These are phyloP conservation scores for Xylaria longipes DNA, from an alignment of 495 filamentous ascomycete species.

Conservation along the genomic window DNA sequence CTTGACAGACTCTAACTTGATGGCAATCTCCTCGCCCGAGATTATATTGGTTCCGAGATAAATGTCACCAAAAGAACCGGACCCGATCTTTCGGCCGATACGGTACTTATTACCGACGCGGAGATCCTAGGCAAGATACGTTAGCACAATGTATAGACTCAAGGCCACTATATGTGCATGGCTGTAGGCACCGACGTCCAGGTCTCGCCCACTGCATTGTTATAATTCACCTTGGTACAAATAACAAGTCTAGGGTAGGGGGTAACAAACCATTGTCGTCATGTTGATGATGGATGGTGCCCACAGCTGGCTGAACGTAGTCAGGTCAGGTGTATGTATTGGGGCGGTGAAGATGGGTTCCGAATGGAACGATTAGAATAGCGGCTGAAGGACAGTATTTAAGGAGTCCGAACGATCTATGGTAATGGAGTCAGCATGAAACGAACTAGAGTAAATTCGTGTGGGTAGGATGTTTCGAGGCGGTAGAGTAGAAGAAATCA, in stretches of 20 bases:
- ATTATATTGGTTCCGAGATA: slow-evolving; percentile 99
- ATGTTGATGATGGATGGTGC: slow-evolving; percentile 41
- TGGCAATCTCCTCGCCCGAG: slow-evolving; percentile 99
- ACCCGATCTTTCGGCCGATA: slow-evolving; percentile 99
- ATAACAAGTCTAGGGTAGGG: slow-evolving; percentile 10
- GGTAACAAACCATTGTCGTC: slow-evolving; percentile 58
- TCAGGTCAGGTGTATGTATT: not conserved
- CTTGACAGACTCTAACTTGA: slow-evolving; percentile 99
- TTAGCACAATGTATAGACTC: slow-evolving; percentile 1
- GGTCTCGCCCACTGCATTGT: not conserved
- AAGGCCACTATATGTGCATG: not conserved
- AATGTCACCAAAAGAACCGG: slow-evolving; percentile 98
- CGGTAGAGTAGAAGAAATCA: not conserved
- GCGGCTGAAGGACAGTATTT: not conserved
- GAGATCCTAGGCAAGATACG: slow-evolving; percentile 73
- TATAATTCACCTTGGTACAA: not conserved
- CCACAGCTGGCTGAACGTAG: slow-evolving; percentile 27
- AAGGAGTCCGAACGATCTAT: slow-evolving; percentile 15
- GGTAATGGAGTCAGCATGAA: slow-evolving; percentile 15
- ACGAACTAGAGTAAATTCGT: not conserved
- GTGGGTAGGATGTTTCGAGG: slow-evolving; percentile 8
- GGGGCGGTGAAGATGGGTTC: not conserved
- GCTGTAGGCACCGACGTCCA: not conserved
- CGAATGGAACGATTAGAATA: not conserved
- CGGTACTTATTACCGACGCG: slow-evolving; percentile 99